Percentiles rank a stretch among this genome's conserved stretches.
Conservation (phyloP, 2,329 filamentous ascomycete genomes). For the Colletotrichum gigasporum region DNA sequence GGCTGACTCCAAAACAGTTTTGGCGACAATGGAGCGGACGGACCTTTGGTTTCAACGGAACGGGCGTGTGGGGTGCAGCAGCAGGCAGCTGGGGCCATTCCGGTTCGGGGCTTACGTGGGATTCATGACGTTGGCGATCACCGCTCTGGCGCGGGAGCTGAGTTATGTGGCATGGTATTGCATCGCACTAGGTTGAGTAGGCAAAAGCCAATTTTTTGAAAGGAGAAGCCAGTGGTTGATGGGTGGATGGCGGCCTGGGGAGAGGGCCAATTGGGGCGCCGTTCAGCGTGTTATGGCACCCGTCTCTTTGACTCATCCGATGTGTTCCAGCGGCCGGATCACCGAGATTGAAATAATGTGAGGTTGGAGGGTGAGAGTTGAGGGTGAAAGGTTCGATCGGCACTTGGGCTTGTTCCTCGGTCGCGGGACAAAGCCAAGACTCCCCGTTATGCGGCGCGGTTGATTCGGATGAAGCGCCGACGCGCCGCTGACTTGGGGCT, state of each 20-base stretch:
- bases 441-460: neutral
- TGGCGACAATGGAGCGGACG: neutral
- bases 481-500: neutral
- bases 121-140: neutral
- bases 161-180: no score
- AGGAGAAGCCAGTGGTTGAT: no score
- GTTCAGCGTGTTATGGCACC: no score
- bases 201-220: no score
- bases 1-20: neutral
- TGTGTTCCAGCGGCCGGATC: neutral
- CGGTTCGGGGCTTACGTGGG: neutral
- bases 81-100: neutral
- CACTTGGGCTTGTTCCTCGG: no score
- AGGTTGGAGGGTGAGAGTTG: no score
- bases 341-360: no score
- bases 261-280: neutral
- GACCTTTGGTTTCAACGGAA: neutral
- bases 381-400: neutral
- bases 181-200: no score
- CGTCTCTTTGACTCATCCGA: neutral
- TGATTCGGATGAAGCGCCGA: no score
- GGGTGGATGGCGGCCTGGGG: no score
- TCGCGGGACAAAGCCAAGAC: neutral
- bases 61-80: neutral
- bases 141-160: neutral